Evolutionary conservation across 345 rosid species (phyloP).

Genomic region (Citrus cavaleriei): DNA sequence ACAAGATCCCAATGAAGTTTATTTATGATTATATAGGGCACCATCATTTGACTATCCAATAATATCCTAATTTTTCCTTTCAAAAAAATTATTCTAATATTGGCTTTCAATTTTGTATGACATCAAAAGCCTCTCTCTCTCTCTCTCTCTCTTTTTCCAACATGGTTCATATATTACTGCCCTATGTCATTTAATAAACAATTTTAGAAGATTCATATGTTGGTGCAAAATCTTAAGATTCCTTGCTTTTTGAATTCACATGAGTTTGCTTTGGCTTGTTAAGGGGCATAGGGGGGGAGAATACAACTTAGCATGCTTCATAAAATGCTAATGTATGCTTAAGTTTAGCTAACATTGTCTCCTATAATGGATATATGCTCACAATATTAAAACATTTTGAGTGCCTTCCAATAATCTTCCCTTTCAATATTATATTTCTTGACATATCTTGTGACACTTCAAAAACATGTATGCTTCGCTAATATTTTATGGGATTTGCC

Average conservation of each 20-base stretch:
- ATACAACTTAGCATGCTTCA: conserved; percentile 24
- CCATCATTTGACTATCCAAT: conserved; percentile 20
- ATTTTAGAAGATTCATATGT: conserved; percentile 30
- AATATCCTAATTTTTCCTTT: not conserved
- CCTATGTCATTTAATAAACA: not conserved
- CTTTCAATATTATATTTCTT: conserved; percentile 2
- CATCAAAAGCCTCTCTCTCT: not conserved
- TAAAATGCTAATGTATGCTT: conserved; percentile 17
- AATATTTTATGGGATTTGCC: too few species aligned
- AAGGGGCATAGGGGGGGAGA: conserved; percentile 2
- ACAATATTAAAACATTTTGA: conserved; percentile 17
- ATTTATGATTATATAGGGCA: conserved; percentile 5
- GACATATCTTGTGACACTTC: not conserved
- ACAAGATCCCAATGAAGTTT: conserved; percentile 36
- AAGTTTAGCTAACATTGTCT: conserved; percentile 36
- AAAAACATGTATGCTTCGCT: not conserved
- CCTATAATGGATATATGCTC: conserved; percentile 28
- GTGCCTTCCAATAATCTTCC: conserved; percentile 20
- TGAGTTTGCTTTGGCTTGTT: conserved; percentile 16
- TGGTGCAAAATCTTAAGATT: conserved; percentile 42
- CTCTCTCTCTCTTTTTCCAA: not conserved
- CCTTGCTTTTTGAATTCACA: conserved; percentile 31
- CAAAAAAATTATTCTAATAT: not conserved
- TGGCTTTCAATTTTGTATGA: conserved; percentile 14
- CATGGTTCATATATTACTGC: not conserved